Conservation (phyloP, 2,329 filamentous ascomycete species). For the Achaetomium macrosporum region DNA sequence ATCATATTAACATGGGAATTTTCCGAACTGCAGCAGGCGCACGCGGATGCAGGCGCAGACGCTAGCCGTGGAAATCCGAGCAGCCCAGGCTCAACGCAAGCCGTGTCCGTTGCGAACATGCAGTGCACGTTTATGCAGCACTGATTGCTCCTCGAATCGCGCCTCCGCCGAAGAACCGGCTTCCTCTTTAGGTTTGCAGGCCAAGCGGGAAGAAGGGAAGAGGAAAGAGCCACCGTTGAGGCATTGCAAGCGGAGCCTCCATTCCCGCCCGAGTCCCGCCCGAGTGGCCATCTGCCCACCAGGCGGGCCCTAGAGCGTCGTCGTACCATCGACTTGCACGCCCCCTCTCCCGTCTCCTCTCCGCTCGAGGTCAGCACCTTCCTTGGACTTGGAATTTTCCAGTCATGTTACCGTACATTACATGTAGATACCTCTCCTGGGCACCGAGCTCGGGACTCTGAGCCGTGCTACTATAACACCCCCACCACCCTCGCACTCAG, state of each 20-base stretch:
- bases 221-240: constrained; percentile 8
- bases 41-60: constrained; percentile 7
- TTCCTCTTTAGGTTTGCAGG: constrained; percentile 2
- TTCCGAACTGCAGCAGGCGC: constrained; percentile 4
- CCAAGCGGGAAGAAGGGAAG: neutral
- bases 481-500: constrained; percentile 41
- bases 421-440: neutral
- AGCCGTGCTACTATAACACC: constrained; percentile 38
- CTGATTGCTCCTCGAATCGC: neutral
- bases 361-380: neutral
- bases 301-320: neutral
- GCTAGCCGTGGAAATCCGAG: constrained; percentile 14
- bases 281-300: constrained; percentile 3
- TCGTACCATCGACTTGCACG: constrained; percentile 9
- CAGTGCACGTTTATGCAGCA: neutral
- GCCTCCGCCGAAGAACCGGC: constrained; percentile 1
- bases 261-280: constrained; percentile 4
- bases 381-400: too few relatives aligned
- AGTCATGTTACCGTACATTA: too few relatives aligned
- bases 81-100: neutral
- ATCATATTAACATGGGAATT: constrained; percentile 7
- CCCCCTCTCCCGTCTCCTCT: neutral
- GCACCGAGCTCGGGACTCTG: constrained; percentile 11
- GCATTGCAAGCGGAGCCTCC: constrained; percentile 12
- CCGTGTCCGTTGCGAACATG: neutral